Base-by-base conservation (phyloP, 768 basidiomycete genomes). In the Mycena alexandri region DNA sequence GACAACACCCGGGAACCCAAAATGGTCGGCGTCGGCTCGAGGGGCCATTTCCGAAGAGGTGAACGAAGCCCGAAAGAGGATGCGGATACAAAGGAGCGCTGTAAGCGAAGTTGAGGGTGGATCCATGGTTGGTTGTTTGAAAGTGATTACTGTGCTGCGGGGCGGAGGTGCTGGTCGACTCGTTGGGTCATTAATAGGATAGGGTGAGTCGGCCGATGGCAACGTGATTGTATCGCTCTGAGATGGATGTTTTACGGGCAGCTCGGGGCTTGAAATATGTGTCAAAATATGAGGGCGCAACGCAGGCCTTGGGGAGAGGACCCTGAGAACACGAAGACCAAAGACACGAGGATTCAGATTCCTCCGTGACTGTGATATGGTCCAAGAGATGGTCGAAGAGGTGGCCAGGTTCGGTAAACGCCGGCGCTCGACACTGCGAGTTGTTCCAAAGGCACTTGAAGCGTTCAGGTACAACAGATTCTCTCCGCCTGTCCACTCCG, bases 1-100 rank as follows among this genome's bases (percentile, higher is more conserved):
- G 42, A 93, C 81, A 22, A 93, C 60, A 0, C 92, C 94, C 7
- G 96, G 96, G 77, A 97, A 94, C 0, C 95, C 95, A 77, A 96
- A 97, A 69, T 93, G 92, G 64, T 96, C 94, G 22, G 87, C 91
- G 74, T 93, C 91, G 3, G 84, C 89, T 29, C 92, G 85, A 36
- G 93, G 92, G 0, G 86, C 86, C 50, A 79, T 82, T 69, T 93
- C 93, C 10, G 84, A 81, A 8, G 91, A 87, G 21, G 90, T 90
- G 73, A 94, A 94, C 1, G 95, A 88, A 6, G 89, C 87, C 50
- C 93, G 86, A 76, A 94, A 96, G 21, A 97, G 83, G 64, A 95
- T 89, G 11, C 96, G 92, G 52, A 96, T 86, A 67, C 93, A 88
- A 24, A 96, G 86, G 17, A 96, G 80, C 3, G 95, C 91, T 0